Evolutionary conservation across 352 stramenopile species (phyloP).

Genomic region (Pythium diclinum): DNA sequence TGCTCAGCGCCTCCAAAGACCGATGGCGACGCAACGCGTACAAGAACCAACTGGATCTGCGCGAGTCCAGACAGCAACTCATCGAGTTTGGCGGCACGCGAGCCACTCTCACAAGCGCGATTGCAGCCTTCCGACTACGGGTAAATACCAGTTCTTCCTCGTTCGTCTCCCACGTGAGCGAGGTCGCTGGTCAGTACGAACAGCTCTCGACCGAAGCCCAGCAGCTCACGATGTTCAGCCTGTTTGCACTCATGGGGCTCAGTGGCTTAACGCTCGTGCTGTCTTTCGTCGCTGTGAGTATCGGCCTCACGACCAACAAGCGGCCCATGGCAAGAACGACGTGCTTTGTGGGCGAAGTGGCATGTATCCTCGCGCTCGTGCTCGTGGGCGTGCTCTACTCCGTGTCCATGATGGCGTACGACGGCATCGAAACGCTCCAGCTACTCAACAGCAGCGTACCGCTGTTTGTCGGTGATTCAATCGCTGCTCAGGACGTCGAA

Average conservation of each 20-base stretch:
- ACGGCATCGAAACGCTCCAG: slow-evolving; percentile 45
- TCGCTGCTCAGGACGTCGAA: slow-evolving; percentile 24
- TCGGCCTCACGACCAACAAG: slow-evolving; percentile 42
- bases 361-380: slow-evolving; percentile 39
- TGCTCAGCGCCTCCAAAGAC: slow-evolving; percentile 33
- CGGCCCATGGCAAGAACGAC: slow-evolving; percentile 31
- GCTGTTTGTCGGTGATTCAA: slow-evolving; percentile 26
- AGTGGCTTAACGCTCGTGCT: slow-evolving; percentile 31
- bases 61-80: slow-evolving; percentile 39
- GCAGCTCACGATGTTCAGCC: slow-evolving; percentile 30
- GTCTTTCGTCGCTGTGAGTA: slow-evolving; percentile 27
- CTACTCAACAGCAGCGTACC: slow-evolving; percentile 37
- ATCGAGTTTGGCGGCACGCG: slow-evolving; percentile 31
- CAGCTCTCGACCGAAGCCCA: slow-evolving; percentile 29
- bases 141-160: slow-evolving; percentile 30
- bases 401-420: slow-evolving; percentile 39
- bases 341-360: slow-evolving; percentile 48
- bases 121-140: slow-evolving; percentile 31
- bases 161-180: slow-evolving; percentile 12
- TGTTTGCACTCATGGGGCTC: slow-evolving; percentile 34
- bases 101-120: slow-evolving; percentile 27
- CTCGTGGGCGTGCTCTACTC: slow-evolving; percentile 52
- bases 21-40: slow-evolving; percentile 46
- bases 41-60: slow-evolving; percentile 55
- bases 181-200: slow-evolving; percentile 30